A percentile compares a stretch with the other conserved stretches of the same genome.
Evolutionary conservation across 345 rosid genomes (phyloP).

Genomic region (Citrus sp.): DNA sequence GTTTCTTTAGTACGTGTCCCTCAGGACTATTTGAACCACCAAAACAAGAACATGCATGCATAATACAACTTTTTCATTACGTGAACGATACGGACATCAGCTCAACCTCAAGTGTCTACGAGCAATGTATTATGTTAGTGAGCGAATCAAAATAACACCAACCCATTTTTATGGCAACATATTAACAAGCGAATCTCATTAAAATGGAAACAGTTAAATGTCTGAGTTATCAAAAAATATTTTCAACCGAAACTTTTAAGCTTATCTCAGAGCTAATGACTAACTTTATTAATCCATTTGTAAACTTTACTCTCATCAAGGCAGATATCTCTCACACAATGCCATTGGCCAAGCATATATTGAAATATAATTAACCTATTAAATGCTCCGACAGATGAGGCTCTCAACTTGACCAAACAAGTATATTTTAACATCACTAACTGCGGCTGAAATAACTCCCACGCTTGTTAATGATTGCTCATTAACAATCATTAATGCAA

Average conservation of each 20-base stretch:
- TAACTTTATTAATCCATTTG: not conserved
- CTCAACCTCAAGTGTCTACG: not conserved
- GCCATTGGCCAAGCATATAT: not conserved
- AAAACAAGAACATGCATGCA: not conserved
- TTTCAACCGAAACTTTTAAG: not conserved
- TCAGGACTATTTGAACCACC: not conserved
- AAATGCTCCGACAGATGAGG: not conserved
- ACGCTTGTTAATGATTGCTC: not conserved
- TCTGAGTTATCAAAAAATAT: not conserved
- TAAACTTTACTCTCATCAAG: not conserved
- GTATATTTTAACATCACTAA: not conserved
- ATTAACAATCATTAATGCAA: not conserved
- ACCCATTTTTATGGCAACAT: not conserved
- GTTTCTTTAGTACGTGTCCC: not conserved
- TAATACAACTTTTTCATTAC: not conserved
- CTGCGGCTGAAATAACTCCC: not conserved
- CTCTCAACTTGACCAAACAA: not conserved
- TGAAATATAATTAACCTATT: not conserved
- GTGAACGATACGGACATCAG: not conserved
- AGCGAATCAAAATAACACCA: not conserved
- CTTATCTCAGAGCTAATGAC: not conserved
- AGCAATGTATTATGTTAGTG: not conserved
- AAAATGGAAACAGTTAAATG: not conserved
- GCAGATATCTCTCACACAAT: not conserved
- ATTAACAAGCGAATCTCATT: not conserved